Evolutionary conservation across 176 grass and related monocot genomes (phyloP).

Genomic region (Hsuehochloa calcarea): DNA sequence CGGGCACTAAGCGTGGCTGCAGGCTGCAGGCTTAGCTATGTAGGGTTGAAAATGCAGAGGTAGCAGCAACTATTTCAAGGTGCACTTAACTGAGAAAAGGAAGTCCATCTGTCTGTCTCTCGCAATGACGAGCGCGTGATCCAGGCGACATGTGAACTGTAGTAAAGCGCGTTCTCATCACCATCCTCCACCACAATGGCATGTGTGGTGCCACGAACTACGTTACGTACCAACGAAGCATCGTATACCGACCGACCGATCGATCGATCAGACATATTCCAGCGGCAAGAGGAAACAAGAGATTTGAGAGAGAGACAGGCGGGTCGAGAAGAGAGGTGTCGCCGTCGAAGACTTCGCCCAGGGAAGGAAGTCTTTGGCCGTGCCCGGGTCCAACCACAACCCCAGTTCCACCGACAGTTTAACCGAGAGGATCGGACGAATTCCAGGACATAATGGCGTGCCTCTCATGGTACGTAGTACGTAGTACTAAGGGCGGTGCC

Average conservation of each 20-base stretch:
- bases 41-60: not conserved
- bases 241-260: not conserved
- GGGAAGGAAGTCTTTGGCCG: not conserved
- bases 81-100: conserved; percentile 5
- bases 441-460: not conserved
- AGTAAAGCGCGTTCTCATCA: not conserved
- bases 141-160: not conserved
- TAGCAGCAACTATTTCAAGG: not conserved
- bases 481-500: not conserved
- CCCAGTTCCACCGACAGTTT: not conserved
- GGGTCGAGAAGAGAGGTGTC: not conserved
- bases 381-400: not conserved
- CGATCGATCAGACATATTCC: conserved; percentile 20
- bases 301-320: not conserved
- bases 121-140: not conserved
- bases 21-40: no score
- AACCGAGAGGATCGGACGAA: not conserved
- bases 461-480: not conserved
- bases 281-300: not conserved
- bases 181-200: not conserved
- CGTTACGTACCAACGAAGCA: not conserved
- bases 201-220: not conserved
- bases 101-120: not conserved
- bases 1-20: not conserved
- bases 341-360: not conserved